Evolutionary conservation across 1,139 yeast species (phyloP), one percentile per base, ranked within the genome.

Genomic region (Suhomyces choctaworum): DNA sequence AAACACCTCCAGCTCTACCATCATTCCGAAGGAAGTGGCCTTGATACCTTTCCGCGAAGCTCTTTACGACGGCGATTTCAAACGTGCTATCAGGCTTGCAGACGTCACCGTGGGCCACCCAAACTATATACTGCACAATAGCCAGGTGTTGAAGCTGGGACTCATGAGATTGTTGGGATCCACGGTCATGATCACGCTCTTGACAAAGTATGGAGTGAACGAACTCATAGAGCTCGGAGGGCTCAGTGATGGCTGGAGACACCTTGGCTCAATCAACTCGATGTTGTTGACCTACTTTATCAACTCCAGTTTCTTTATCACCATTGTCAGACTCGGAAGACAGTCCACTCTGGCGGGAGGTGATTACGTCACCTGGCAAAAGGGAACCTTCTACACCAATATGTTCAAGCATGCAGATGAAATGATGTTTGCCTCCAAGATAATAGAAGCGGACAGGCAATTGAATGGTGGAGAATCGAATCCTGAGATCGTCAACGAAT

Each of bases 351-450:
- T 60, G 23, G 57, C 70, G 2, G 80, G 81, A 26, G 90, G 89
- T 15, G 71, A 73, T 38, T 63, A 65, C 40, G 64, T 81, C 31
- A 70, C 76, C 13, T 81, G 86, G 85, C 74, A 73, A 37, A 73
- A 73, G 46, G 88, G 88, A 4, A 78, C 86, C 0, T 73, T 81
- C 42, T 80, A 82, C 40, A 66, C 76, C 19, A 76, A 78, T 46
- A 80, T 89, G 80, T 80, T 69, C 54, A 64, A 68, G 37, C 85
- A 80, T 56, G 74, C 83, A 8, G 86, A 81, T 48, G 87, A 83
- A 52, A 69, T 84, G 72, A 62, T 75, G 41, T 78, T 85, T 78
- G 72, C 82, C 32, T 66, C 86, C 1, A 71, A 75, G 48, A 71
- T 83, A 25, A 73, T 85, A 16, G 86, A 81, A 41, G 77, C 85